These are phyloP conservation scores for Oemleria cerasiformis DNA, from an alignment of 306 rosid species.

Conservation along the genomic window DNA sequence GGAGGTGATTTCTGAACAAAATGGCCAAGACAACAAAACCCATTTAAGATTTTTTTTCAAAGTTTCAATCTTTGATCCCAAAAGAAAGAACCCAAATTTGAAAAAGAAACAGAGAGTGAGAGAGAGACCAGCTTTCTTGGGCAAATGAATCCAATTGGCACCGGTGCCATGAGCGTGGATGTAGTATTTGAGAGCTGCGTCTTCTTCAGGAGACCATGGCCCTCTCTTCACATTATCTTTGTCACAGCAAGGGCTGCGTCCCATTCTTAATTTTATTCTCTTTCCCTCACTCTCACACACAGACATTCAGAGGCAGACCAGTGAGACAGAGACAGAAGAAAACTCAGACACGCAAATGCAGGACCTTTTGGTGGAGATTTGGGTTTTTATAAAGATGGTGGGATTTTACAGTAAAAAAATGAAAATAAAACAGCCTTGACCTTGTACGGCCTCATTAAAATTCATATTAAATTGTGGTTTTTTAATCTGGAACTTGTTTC, in stretches of 20 bases:
- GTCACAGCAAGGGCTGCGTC: conserved; percentile 96
- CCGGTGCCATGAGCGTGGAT: conserved; percentile 61
- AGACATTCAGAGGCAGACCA: neutral
- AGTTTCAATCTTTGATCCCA: neutral
- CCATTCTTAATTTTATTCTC: conserved; percentile 41
- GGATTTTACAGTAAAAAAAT: neutral
- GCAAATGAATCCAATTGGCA: conserved; percentile 84
- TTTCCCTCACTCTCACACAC: neutral
- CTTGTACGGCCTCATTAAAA: neutral
- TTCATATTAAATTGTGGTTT: neutral
- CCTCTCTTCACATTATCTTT: conserved; percentile 84
- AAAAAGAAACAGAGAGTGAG: neutral
- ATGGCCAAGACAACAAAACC: neutral
- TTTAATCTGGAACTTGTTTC: neutral
- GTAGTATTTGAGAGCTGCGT: conserved; percentile 63
- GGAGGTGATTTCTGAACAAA: neutral
- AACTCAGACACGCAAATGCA: conserved; percentile 23
- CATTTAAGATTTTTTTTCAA: neutral
- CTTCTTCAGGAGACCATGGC: conserved; percentile 96
- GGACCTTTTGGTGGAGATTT: conserved; percentile 2
- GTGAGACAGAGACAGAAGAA: conserved; percentile 3
- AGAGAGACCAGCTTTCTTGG: conserved; percentile 72
- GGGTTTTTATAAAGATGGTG: conserved; percentile 39
- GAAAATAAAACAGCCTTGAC: conserved; percentile 18
- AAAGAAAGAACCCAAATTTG: neutral